These are phyloP conservation scores for Madurella fahalii DNA, from an alignment of 2,329 filamentous ascomycete species.

Conservation along the genomic window DNA sequence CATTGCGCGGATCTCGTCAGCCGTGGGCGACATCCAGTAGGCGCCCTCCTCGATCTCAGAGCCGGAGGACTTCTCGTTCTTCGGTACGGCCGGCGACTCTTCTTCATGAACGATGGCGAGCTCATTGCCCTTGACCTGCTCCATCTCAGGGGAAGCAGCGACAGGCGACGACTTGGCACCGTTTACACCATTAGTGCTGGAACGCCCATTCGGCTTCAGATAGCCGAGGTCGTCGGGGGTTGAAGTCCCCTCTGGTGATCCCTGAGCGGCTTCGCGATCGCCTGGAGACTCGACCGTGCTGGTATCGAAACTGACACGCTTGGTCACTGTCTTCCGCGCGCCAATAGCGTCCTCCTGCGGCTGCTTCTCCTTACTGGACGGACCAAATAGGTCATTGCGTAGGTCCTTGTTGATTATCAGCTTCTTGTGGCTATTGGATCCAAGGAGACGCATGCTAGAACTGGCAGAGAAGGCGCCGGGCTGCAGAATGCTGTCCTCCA, in stretches of 20 bases:
- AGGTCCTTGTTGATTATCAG: conserved; percentile 88
- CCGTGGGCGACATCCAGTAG: conserved; percentile 82
- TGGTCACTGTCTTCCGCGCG: conserved; percentile 58
- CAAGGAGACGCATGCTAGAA: conserved; percentile 58
- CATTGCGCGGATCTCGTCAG: conserved; percentile 74
- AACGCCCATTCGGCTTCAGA: conserved; percentile 49
- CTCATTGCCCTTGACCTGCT: conserved; percentile 69
- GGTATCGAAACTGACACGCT: conserved; percentile 89
- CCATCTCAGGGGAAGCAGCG: conserved; percentile 51
- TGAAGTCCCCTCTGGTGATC: conserved; percentile 40
- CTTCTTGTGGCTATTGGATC: conserved; percentile 77
- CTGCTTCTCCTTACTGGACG: conserved; percentile 52
- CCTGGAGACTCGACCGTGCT: conserved; percentile 47
- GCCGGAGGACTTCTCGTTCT: conserved; percentile 36
- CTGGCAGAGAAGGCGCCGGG: conserved; percentile 79
- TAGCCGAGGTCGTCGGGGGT: conserved; percentile 58
- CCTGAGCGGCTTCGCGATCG: conserved; percentile 40
- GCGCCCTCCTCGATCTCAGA: conserved; percentile 54
- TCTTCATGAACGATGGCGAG: conserved; percentile 77
- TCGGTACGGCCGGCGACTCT: conserved; percentile 38
- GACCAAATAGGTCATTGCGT: conserved; percentile 65
- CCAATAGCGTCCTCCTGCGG: conserved; percentile 39
- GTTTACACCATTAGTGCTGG: conserved; percentile 33
- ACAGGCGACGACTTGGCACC: conserved; percentile 34
- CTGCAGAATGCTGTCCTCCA: conserved; percentile 80